phyloP scores from a whole-genome alignment of 2,329 filamentous ascomycete genomes.

The Epicoccum nigrum region DNA sequence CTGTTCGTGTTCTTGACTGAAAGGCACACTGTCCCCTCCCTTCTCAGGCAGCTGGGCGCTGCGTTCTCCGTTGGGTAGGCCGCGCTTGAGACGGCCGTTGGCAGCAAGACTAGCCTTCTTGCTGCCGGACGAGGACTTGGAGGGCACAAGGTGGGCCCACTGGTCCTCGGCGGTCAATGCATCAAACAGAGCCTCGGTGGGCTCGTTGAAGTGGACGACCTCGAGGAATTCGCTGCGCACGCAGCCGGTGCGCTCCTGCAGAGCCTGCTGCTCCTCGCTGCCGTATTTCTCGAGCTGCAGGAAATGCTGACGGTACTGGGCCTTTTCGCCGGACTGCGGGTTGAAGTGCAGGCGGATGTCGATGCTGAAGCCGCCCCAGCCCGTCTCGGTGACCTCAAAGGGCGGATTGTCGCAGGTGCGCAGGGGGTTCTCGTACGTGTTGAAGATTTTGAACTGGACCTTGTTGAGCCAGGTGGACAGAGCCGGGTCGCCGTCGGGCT shows the following conservation, averaged over 20 bases:
- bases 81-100: conserved; percentile 42
- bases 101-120: conserved; percentile 46
- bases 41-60: conserved; percentile 46
- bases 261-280: conserved; percentile 68
- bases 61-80: conserved; percentile 44
- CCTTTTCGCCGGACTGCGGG: conserved; percentile 86
- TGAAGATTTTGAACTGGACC: conserved; percentile 97
- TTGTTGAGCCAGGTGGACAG: conserved; percentile 96
- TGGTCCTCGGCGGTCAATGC: conserved; percentile 77
- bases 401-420: conserved; percentile 76
- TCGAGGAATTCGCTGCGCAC: conserved; percentile 86
- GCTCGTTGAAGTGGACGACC: conserved; percentile 96
- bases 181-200: conserved; percentile 90
- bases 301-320: conserved; percentile 93
- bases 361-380: conserved; percentile 98
- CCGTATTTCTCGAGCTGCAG: conserved; percentile 91
- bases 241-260: conserved; percentile 58
- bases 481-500: conserved; percentile 81
- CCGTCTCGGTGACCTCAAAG: conserved; percentile 88
- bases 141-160: conserved; percentile 52
- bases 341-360: conserved; percentile 94
- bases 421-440: conserved; percentile 90
- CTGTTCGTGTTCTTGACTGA: conserved; percentile 45
- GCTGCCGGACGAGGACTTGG: conserved; percentile 49
- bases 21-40: conserved; percentile 40